Evolutionary conservation across 2,329 filamentous ascomycete species (phyloP), one percentile per base, ranked within the genome.

Genomic region (Coleophoma eucalyptorum): DNA sequence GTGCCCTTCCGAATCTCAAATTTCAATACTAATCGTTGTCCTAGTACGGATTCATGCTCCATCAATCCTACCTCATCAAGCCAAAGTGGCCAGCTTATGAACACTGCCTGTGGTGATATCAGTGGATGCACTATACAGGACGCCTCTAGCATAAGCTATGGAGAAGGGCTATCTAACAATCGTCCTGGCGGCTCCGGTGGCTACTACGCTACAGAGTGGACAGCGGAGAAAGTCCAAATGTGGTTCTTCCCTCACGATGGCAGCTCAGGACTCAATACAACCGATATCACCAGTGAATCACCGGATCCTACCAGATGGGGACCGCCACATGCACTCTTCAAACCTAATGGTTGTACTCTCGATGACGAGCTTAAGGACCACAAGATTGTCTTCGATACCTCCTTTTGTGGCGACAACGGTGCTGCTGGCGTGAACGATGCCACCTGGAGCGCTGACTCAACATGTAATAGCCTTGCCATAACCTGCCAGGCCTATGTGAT

Each of bases 361-460:
- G 72, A 83, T 53, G 58, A 69, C 2, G 77, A 84, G 67, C 93
- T 96, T 71, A 72, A 73, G 51, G 69, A 86, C 53, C 78, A 94
- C 72, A 79, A 84, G 60, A 82, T 96, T 57, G 80, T 91, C 58
- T 84, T 92, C 68, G 83, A 91, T 70, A 92, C 84, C 2, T 87
- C 86, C n/a, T 88, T 95, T 66, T 96, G 91, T 67, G 91, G 91
- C 33, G 81, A 87, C 64, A 95, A 90, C 90, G 90, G 90, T 10
- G 26, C 26, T 26, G 26, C 26, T 26, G 26, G 26, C 26, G 26
- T 26, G 26, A 5, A 26, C 10, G 89, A 88, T 33, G 66, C 72
- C 46, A 81, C 84, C 38, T 95, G 87, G 84, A 62, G 20, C 94
- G 42, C 20, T 31, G 42, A 20, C 11, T 94, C 19, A 73, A 76